These are phyloP conservation scores for Trichoderma pleuroti DNA, from an alignment of 2,329 filamentous ascomycete species.

Conservation along the genomic window DNA sequence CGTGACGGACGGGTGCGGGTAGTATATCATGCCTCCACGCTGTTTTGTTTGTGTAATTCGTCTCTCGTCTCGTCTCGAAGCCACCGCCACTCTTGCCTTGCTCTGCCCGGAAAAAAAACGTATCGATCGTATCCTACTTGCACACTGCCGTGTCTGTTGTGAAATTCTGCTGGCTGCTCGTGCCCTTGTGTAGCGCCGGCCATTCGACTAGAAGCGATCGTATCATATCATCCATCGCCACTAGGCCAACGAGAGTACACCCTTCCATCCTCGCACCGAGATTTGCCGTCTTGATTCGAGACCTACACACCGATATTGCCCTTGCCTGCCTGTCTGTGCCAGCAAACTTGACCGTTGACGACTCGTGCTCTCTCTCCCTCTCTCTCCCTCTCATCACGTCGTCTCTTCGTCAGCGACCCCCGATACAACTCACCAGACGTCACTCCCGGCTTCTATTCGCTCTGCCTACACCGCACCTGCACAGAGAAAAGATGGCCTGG, in stretches of 20 bases:
- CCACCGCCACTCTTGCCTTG: conserved; percentile 13
- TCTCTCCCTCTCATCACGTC: not conserved
- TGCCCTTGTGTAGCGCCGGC: conserved; percentile 15
- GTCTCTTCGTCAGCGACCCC: not conserved
- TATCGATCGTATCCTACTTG: not conserved
- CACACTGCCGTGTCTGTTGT: conserved; percentile 2
- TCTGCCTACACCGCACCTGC: not conserved
- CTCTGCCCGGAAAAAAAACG: not conserved
- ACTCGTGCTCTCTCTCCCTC: not conserved
- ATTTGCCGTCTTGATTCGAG: not conserved
- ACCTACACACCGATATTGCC: not conserved
- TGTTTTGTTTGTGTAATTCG: conserved; percentile 14
- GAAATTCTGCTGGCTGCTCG: not conserved
- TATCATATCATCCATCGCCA: conserved; percentile 9
- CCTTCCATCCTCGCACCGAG: not conserved
- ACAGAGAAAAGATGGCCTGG: conserved; percentile 1
- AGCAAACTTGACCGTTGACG: not conserved
- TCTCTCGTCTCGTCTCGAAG: conserved; percentile 10
- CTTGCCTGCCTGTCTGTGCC: not conserved
- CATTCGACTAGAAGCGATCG: conserved; percentile 1
- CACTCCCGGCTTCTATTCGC: not conserved
- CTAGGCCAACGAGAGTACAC: not conserved
- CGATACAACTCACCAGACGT: not conserved
- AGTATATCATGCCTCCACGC: conserved; percentile 15
- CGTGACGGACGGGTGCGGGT: not conserved